Evolutionary conservation across 495 filamentous ascomycete species (phyloP), one percentile per base, ranked within the genome.

Genomic region (Pyrenopolyporus hunteri): DNA sequence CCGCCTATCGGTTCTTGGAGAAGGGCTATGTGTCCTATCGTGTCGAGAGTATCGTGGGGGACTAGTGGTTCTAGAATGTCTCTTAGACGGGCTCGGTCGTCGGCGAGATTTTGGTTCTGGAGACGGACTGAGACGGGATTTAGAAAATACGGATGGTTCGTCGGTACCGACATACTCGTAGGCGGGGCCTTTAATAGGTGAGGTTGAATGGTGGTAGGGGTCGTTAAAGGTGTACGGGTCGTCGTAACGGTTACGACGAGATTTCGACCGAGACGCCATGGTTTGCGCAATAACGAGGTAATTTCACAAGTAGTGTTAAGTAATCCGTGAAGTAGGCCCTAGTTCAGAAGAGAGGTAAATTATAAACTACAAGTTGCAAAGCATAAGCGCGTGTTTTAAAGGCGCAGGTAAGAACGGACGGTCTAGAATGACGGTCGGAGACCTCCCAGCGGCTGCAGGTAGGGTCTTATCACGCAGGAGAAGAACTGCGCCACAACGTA

Each of bases 81-180:
- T 50, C 13, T 40, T 54, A 2, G 59, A 19, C 16, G 49, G 59
- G 14, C 43, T 52, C 8, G 45, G 31, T 35, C 63, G 63, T 20
- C 63, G 40, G 16, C 53, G 44, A 20, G 48, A 47, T 2, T 51
- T 58, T 0, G 32, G 47, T 10, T 62, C 47, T 8, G 59, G 63
- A 13, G 57, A 59, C 11, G 7, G 22, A 14, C 17, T 19, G 42
- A 31, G 68, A 36, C 11, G 62, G 44, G 48, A 39, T 28, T 42
- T 46, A 13, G 57, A 25, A 42, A n/a, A 17, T 13, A 33, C 52
- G 4, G 58, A 28, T 5, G 60, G 44, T 44, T 67, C 66, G 19
- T 69, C 66, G 25, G 69, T 69, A 28, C 66, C 69, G 16, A 71
- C 43, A 48, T 71, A 71, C 35, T 71, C 69, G 40, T 64, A 71